phyloP scores from a whole-genome alignment of 495 filamentous ascomycete species.

The Bacidia gigantensis region DNA sequence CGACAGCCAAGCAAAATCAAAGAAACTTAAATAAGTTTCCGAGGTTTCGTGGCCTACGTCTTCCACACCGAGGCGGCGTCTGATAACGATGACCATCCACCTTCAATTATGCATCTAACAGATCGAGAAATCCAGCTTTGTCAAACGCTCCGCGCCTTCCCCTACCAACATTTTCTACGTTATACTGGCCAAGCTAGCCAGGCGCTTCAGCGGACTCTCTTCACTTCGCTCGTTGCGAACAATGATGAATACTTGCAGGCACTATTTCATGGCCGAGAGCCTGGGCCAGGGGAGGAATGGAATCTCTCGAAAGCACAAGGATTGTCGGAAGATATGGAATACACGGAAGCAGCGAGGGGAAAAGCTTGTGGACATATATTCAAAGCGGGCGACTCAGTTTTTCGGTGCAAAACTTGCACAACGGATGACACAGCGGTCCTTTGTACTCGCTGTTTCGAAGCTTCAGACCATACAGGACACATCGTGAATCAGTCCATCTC shows the following conservation, averaged over 20 bases:
- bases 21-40: no score
- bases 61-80: no score
- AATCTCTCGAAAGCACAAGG: constrained; percentile 76
- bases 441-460: constrained; percentile 83
- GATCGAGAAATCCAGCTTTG: constrained; percentile 57
- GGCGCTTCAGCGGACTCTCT: constrained; percentile 63
- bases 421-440: constrained; percentile 76
- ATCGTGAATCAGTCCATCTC: constrained; percentile 77
- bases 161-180: constrained; percentile 50
- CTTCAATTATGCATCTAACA: background rate
- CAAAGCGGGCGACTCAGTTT: constrained; percentile 79
- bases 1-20: no score
- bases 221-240: constrained; percentile 67
- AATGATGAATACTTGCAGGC: constrained; percentile 54
- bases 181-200: constrained; percentile 56
- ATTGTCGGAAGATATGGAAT: constrained; percentile 85
- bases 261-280: constrained; percentile 67
- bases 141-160: constrained; percentile 55
- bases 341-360: constrained; percentile 79
- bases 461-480: constrained; percentile 90
- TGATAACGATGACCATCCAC: background rate
- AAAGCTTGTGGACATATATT: constrained; percentile 98
- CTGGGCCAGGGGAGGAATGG: constrained; percentile 41
- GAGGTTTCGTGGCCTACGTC: no score
- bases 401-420: constrained; percentile 84